Evolutionary conservation across 78 protist species (phyloP), one percentile per base, ranked within the genome.

Genomic region (Emiliania huxleyi): DNA sequence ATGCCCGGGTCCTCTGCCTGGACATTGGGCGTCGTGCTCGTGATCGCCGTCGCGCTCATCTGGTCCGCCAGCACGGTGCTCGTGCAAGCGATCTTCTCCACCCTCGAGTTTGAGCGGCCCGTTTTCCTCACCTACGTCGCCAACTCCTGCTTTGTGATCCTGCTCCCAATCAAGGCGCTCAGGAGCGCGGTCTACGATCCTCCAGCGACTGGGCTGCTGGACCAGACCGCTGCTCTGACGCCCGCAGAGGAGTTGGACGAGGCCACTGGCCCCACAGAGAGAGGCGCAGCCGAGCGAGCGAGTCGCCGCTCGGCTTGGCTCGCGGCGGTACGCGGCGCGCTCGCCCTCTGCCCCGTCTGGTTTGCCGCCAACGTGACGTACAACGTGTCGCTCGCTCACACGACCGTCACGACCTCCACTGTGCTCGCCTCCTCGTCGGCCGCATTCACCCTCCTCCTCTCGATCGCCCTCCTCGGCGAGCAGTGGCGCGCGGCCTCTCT

Each of bases 361-460:
- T 81, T 95, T 29, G 44, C 75, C 29, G 96, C 95, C 69, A 95
- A 95, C 93, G 43, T 0, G 38, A 0, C 87, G 75, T 95, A 92
- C 93, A 95, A 92, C 92, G 15, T 6, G 19, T 48, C 91, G 33
- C 92, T 95, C 5, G 3, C 48, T 0, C 4, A 38, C 49, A 87
- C 96, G 46, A 45, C 93, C 29, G 94, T 96, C 79, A 46, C 96
- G 38, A 46, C 95, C 49, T 90, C 56, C 42, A 94, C 95, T 21
- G 75, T 96, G 33, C 15, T 95, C n/a, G 85, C 94, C 21, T 3
- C 88, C 12, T 79, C 93, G 37, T 69, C 91, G 45, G 0, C 87
- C 2, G 40, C 94, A 26, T 95, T 85, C 46, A 92, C 97, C 22
- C 19, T 95, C 38, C 6, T 94, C 2, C 88, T 95, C 55, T 22